Percentiles rank a stretch among this genome's conserved stretches.
These are phyloP conservation scores for Nemania abortiva DNA, from an alignment of 2,329 filamentous ascomycete genomes.

Conservation along the genomic window DNA sequence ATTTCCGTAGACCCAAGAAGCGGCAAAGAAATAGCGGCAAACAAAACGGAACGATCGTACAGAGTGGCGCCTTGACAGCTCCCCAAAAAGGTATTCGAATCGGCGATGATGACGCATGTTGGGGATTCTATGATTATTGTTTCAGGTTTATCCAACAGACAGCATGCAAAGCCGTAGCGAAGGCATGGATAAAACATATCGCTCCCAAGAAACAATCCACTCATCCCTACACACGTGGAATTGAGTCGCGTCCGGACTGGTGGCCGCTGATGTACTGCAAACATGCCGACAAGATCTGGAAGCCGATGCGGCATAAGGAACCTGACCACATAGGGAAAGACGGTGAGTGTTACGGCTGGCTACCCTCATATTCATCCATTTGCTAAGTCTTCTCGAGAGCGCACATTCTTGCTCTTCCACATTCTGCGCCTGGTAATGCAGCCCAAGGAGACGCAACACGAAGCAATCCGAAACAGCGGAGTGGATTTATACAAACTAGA, in stretches of 20 bases:
- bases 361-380: not conserved
- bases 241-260: constrained; percentile 73
- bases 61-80: constrained; percentile 51
- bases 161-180: constrained; percentile 78
- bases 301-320: constrained; percentile 75
- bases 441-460: constrained; percentile 63
- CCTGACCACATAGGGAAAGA: constrained; percentile 78
- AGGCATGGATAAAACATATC: constrained; percentile 80
- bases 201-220: constrained; percentile 83
- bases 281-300: constrained; percentile 59
- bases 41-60: constrained; percentile 48
- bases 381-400: constrained; percentile 58
- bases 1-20: constrained; percentile 53
- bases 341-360: constrained; percentile 59
- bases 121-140: constrained; percentile 70
- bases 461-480: constrained; percentile 64
- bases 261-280: constrained; percentile 68
- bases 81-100: constrained; percentile 59
- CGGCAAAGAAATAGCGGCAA: constrained; percentile 43
- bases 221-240: constrained; percentile 76
- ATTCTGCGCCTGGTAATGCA: constrained; percentile 70
- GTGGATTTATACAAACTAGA: constrained; percentile 69
- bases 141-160: constrained; percentile 78
- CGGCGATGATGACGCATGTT: constrained; percentile 65
- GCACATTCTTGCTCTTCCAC: constrained; percentile 69